phyloP scores from a whole-genome alignment of 1,139 yeast species.

The Sugiyamaella pinicola region DNA sequence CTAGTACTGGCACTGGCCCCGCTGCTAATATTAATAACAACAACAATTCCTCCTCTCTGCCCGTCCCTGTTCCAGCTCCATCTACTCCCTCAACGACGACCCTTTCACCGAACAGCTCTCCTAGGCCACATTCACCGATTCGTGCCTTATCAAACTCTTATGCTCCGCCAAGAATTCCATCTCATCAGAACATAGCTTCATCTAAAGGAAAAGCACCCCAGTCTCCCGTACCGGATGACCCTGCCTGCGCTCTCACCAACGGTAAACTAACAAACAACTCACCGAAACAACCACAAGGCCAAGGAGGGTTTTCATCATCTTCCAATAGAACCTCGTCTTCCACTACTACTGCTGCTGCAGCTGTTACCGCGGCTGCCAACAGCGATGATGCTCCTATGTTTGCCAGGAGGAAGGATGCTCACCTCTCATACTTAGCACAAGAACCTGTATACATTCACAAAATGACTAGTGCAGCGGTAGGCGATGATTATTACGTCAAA shows the following conservation, averaged over 20 bases:
- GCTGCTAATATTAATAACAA: background rate
- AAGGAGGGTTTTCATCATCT: background rate
- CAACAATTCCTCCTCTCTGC: background rate
- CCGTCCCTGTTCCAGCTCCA: background rate
- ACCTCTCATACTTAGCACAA: constrained; percentile 52
- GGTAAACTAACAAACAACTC: constrained; percentile 7
- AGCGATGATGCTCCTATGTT: constrained; percentile 10
- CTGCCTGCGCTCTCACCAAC: constrained; percentile 2
- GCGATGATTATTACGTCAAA: constrained; percentile 55
- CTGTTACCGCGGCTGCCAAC: constrained; percentile 10
- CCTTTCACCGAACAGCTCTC: constrained; percentile 3
- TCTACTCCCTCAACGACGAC: too few species aligned
- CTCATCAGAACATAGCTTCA: constrained; percentile 16
- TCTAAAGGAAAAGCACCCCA: constrained; percentile 11
- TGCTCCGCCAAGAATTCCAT: constrained; percentile 37
- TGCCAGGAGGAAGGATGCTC: constrained; percentile 28
- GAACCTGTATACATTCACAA: constrained; percentile 69
- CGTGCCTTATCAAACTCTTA: constrained; percentile 38
- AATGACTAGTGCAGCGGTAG: constrained; percentile 63
- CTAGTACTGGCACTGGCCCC: background rate
- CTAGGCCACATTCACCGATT: constrained; percentile 29
- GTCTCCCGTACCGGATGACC: constrained; percentile 11
- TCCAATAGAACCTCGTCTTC: background rate
- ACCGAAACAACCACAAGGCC: constrained; percentile 17
- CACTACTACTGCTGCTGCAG: constrained; percentile 14